Conservation (phyloP, 495 filamentous ascomycete species). For the Aspergillus asperescens region DNA sequence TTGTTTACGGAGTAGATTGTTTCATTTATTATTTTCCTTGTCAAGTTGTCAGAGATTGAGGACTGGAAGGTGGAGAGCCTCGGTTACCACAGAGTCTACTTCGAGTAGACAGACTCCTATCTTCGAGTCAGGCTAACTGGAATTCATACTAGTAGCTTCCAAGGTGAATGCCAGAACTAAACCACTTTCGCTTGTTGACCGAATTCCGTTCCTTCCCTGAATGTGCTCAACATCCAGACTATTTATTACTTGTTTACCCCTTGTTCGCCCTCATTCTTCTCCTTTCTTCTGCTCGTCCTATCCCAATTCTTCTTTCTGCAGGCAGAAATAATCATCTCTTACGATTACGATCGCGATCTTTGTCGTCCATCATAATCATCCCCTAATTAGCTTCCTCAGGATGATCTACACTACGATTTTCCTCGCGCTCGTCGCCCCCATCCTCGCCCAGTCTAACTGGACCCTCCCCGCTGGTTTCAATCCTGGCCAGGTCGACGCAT, state of each 20-base stretch:
- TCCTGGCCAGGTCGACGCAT: slow-evolving; percentile 25
- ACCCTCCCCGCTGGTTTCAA: slow-evolving; percentile 40
- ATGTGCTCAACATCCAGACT: slow-evolving; percentile 3
- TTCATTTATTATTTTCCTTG: too few species aligned
- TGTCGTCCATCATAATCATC: slow-evolving; percentile 1
- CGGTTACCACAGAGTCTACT: too few species aligned
- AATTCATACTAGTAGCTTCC: too few species aligned
- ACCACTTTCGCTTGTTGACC: slow-evolving; percentile 1
- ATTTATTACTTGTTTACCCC: slow-evolving; percentile 12
- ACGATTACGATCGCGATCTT: slow-evolving; percentile 3
- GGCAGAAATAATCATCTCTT: slow-evolving; percentile 2
- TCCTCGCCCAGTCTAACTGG: slow-evolving; percentile 26
- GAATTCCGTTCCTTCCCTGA: neutral
- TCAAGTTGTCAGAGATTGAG: too few species aligned
- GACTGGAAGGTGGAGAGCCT: too few species aligned
- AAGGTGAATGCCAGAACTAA: neutral
- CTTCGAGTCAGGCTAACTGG: too few species aligned
- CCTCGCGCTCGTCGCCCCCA: slow-evolving; percentile 28
- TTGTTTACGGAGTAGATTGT: too few species aligned
- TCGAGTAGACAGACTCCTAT: too few species aligned
- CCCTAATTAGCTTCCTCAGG: neutral
- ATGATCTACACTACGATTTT: slow-evolving; percentile 20
- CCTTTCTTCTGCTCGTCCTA: slow-evolving; percentile 8
- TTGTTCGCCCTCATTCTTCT: slow-evolving; percentile 19
- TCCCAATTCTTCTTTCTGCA: slow-evolving; percentile 2